Evolutionary conservation across 176 grass and related monocot species (phyloP), one percentile per base, ranked within the genome.

Genomic region (Pontederia crassipes): DNA sequence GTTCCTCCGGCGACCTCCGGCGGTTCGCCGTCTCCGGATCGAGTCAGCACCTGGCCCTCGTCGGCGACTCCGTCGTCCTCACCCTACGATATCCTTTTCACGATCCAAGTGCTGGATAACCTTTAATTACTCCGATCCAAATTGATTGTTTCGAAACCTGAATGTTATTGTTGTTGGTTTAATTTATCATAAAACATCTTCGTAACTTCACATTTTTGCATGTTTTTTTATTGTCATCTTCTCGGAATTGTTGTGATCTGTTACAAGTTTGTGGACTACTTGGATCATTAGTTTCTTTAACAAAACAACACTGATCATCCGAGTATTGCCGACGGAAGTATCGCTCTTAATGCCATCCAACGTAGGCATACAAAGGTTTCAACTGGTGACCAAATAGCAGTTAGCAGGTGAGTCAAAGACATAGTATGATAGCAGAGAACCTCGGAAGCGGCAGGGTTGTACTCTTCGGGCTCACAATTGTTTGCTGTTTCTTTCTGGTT

Each of bases 341-440:
- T 97, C 46, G 87, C 83, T 45, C 67, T 97, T 57, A 97, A 97
- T 73, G 92, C 92, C 58, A 88, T 97, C 59, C 92, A 97, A 61
- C 78, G 92, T 54, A 76, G 87, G 7, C 87, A 97, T 70, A 74
- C 81, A 4, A 97, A 90, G 76, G 92, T 97, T 75, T 97, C 92
- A 14, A 53, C 92, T 64, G 92, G 92, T 16, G 87, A 97, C 88
- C 58, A 79, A 12, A 73, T 97, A 40, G 64, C 73, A 12, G 70
- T 91, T 73, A 85, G 73, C 81, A 91, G 80, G 92, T 97, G 73
- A 4, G 20, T 28, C 11, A 32, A 13, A 2, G 46, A 9, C n/a
- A 64, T 20, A 24, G 20, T 40, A 40, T 40, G 32, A 40, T 40
- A 2, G 32, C 32, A 40, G 32, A 40, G 32, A 40, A 40, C 20